A percentile compares a stretch with the other conserved stretches of the same genome.
Conservation (phyloP, 371 early-diverging fungal genomes). For the Mortierella sp. region DNA sequence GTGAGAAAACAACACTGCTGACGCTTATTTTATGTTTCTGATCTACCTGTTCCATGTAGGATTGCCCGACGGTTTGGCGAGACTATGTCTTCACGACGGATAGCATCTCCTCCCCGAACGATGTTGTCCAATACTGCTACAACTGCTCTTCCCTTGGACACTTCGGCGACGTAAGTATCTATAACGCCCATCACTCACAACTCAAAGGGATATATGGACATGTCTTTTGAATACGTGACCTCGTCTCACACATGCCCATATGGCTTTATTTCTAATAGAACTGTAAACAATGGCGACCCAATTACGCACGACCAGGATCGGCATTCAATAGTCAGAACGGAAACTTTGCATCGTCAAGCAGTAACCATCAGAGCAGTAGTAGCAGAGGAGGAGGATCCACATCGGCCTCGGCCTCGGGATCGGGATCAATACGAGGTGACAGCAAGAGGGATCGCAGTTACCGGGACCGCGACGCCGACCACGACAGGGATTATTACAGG, state of each 20-base stretch:
- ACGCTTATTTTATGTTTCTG: neutral
- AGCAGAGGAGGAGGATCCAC: neutral
- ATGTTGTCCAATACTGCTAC: constrained; percentile 34
- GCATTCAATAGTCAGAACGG: constrained; percentile 10
- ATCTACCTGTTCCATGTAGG: constrained; percentile 9
- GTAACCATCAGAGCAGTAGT: neutral
- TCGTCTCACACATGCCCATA: neutral
- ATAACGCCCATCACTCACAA: neutral
- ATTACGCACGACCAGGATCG: constrained; percentile 10
- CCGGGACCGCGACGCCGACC: constrained; percentile 9
- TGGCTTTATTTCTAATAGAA: neutral
- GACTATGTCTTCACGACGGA: constrained; percentile 19
- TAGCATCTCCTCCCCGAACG: neutral
- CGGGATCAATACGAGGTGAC: neutral
- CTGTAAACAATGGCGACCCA: constrained; percentile 8
- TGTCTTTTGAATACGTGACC: neutral
- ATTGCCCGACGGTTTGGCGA: constrained; percentile 51
- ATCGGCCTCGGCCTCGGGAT: neutral
- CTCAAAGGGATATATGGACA: neutral
- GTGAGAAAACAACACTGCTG: neutral
- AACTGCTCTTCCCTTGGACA: constrained; percentile 43
- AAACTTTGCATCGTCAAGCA: neutral
- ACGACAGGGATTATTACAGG: neutral
- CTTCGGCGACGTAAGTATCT: constrained; percentile 44
- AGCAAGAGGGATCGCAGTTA: neutral